A percentile compares a stretch with the other conserved stretches of the same genome.
phyloP scores from a whole-genome alignment of 257 asterid species.

The Solanum chmielewskii region DNA sequence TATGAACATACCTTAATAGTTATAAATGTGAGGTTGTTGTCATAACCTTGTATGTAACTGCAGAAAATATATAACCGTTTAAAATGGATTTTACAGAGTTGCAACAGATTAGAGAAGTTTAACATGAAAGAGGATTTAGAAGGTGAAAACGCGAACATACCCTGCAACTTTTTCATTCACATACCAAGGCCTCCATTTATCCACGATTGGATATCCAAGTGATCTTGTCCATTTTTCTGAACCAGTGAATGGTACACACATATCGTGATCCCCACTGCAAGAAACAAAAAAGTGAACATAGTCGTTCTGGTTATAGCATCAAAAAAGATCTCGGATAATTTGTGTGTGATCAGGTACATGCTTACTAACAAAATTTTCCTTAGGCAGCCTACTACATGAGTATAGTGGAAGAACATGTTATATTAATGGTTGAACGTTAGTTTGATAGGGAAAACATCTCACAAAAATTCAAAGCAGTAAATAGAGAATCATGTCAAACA shows the following conservation, averaged over 20 bases:
- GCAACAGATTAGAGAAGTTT: background rate
- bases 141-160: slow-evolving; percentile 21
- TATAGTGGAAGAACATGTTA: background rate
- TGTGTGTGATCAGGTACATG: background rate
- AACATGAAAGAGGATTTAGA: background rate
- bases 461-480: background rate
- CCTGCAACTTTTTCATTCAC: slow-evolving; percentile 71
- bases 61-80: background rate
- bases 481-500: background rate
- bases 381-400: background rate
- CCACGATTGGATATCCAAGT: slow-evolving; percentile 58
- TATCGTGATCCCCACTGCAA: slow-evolving; percentile 92
- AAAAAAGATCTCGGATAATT: background rate
- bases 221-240: slow-evolving; percentile 86
- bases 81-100: background rate
- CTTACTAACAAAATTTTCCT: background rate
- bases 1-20: slow-evolving; percentile 57
- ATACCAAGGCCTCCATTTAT: slow-evolving; percentile 82
- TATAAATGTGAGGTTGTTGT: slow-evolving; percentile 64
- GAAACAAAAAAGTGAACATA: background rate
- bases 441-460: background rate
- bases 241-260: slow-evolving; percentile 97
- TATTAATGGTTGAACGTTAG: background rate
- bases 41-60: slow-evolving; percentile 79
- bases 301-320: background rate